phyloP scores from a whole-genome alignment of 345 rosid genomes.

The Pistacia vera region DNA sequence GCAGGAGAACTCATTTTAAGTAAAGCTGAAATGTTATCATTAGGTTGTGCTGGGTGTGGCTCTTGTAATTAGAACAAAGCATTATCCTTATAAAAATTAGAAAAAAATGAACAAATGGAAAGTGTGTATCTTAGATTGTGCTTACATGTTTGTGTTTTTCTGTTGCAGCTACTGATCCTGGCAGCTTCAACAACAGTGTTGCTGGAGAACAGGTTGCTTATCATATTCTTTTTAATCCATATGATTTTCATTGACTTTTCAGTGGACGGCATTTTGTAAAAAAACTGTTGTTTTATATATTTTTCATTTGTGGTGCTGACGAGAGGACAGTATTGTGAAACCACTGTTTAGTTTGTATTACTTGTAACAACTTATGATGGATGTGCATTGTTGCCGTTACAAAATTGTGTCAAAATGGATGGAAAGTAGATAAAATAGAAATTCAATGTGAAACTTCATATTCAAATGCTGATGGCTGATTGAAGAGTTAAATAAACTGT shows the following conservation, averaged over 20 bases:
- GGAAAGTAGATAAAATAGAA: not conserved
- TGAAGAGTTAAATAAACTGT: not conserved
- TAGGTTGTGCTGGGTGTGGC: not conserved
- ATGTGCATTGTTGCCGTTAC: not conserved
- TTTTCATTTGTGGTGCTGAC: not conserved
- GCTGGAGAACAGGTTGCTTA: conserved; percentile 54
- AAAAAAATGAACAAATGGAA: not conserved
- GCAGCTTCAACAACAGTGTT: conserved; percentile 59
- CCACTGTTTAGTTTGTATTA: not conserved
- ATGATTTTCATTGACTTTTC: conserved; percentile 9
- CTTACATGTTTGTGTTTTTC: not conserved
- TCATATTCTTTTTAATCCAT: not conserved
- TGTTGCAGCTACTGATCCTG: conserved; percentile 51
- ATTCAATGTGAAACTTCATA: not conserved
- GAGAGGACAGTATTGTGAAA: not conserved
- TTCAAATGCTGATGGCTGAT: not conserved
- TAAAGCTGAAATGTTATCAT: not conserved
- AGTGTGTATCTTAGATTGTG: not conserved
- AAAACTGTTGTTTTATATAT: not conserved
- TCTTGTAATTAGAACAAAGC: not conserved
- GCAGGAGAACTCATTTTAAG: not conserved
- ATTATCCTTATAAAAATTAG: not conserved
- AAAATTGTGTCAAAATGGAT: not conserved
- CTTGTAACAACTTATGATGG: not conserved
- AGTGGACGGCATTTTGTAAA: not conserved